Percentiles rank a stretch among this genome's conserved stretches.
These are phyloP conservation scores for Saccharomyces hybrid DNA, from an alignment of 1,139 yeast genomes.

Conservation along the genomic window DNA sequence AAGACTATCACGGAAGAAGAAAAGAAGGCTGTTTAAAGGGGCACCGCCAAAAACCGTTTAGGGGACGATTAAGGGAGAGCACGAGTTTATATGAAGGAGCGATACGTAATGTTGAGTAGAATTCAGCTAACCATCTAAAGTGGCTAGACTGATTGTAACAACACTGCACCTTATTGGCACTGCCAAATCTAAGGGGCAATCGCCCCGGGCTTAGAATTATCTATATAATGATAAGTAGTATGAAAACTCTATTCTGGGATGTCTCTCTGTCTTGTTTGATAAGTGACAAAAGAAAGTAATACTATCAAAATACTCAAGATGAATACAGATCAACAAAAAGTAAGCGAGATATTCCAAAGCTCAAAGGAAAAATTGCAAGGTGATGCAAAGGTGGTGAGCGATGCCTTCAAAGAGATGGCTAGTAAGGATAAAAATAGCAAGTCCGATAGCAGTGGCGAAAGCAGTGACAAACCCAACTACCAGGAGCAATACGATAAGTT, in stretches of 20 bases:
- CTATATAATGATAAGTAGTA: background rate
- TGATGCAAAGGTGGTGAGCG: constrained; percentile 14
- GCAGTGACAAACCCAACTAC: constrained; percentile 6
- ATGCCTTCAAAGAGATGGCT: constrained; percentile 13
- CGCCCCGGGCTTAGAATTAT: background rate
- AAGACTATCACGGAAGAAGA: background rate
- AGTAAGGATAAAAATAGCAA: constrained; percentile 6
- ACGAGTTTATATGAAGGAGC: background rate
- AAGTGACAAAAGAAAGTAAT: background rate
- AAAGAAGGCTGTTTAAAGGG: background rate
- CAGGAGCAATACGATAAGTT: constrained; percentile 10
- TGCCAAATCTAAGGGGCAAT: background rate
- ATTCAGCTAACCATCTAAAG: background rate
- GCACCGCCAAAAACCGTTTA: background rate
- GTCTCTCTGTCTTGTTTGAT: background rate
- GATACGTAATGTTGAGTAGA: background rate
- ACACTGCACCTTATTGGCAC: background rate
- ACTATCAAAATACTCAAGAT: background rate
- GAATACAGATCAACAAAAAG: constrained; percentile 1
- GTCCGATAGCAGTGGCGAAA: constrained; percentile 6
- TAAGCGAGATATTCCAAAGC: constrained; percentile 15
- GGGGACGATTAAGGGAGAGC: background rate
- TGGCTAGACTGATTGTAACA: background rate
- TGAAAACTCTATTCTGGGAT: background rate
- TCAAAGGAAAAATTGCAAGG: constrained; percentile 20